Evolutionary conservation across 768 basidiomycete genomes (phyloP), one percentile per base, ranked within the genome.

Genomic region (Rhodotorula toruloides): DNA sequence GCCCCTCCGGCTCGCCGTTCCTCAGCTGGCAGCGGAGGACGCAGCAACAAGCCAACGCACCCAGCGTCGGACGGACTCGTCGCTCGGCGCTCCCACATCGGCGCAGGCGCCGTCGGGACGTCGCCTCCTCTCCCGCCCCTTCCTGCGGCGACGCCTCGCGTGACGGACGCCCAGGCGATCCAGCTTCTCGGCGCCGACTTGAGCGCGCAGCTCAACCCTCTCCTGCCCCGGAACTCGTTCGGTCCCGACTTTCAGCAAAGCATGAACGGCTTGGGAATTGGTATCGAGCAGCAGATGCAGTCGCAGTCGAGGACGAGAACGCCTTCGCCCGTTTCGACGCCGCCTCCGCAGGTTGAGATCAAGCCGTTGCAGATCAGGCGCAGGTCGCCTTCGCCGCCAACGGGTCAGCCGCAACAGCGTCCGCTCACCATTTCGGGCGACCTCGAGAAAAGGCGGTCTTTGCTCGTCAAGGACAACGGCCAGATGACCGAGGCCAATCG

Each of bases 41-140:
- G 42, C 19, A 22, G 58, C 50, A 5, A 60, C 54, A 65, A 60
- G 53, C 53, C 64, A 6, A 31, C 36, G 19, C 27, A 37, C 10
- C n/a, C 22, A 10, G 16, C 54, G 54, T n/a, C 40, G 25, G 65
- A 56, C 1, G 65, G 54, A 9, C n/a, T 52, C 17, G 65, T 61
- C 39, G 19, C 54, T 13, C 65, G 65, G 14, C 59, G 59, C 16
- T 32, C 59, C 8, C 59, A 61, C 25, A 27, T 57, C n/a, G 54
- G 64, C 40, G 39, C 47, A n/a, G 55, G 49, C 48, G 65, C 48
- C 11, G 55, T 67, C 43, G 65, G 65, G 8, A 53, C 59, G 21
- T 61, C 59, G 1, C 65, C 65, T 25, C 65, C 65, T 3, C 59
- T 67, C 3, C 65, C 65, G 13, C 54, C 65, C 0, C 36, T 67